A percentile compares a stretch with the other conserved stretches of the same genome.
Conservation (phyloP, 352 stramenopile genomes). For the Globisporangium solare region DNA sequence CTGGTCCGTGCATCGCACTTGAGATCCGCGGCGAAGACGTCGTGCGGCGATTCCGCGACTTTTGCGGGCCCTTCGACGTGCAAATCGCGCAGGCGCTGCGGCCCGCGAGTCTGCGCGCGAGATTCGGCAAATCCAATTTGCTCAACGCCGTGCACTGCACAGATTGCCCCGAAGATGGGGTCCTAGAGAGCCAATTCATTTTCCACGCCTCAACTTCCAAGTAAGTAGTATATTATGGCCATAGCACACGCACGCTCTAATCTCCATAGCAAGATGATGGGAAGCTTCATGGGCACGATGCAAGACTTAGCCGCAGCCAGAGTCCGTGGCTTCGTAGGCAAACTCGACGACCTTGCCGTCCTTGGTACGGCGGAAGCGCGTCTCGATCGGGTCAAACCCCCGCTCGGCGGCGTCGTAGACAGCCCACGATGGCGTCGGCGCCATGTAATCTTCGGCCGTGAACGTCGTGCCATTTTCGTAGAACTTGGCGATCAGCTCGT, state of each 20-base stretch:
- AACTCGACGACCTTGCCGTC: slow-evolving; percentile 86
- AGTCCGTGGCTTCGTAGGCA: slow-evolving; percentile 78
- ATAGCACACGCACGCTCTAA: not conserved
- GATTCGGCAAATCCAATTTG: slow-evolving; percentile 81
- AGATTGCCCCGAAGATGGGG: slow-evolving; percentile 87
- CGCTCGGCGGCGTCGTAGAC: slow-evolving; percentile 94
- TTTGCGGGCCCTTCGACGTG: slow-evolving; percentile 87
- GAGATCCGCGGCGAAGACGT: slow-evolving; percentile 86
- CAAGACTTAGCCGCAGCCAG: slow-evolving; percentile 60
- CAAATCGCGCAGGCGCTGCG: slow-evolving; percentile 86
- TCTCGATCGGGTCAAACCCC: slow-evolving; percentile 97
- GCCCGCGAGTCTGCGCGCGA: slow-evolving; percentile 79
- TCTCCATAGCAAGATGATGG: too few relatives aligned
- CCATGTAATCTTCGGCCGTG: slow-evolving; percentile 92
- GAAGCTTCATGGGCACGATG: too few relatives aligned
- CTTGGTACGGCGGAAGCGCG: slow-evolving; percentile 81
- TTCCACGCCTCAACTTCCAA: slow-evolving; percentile 51
- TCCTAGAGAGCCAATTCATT: slow-evolving; percentile 89
- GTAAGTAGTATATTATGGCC: slow-evolving; percentile 11
- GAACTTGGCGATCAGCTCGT: slow-evolving; percentile 81
- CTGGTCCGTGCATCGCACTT: slow-evolving; percentile 80
- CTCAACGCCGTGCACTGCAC: slow-evolving; percentile 92
- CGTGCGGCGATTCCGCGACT: slow-evolving; percentile 72
- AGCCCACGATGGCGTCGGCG: slow-evolving; percentile 93
- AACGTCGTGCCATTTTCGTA: slow-evolving; percentile 87